phyloP scores from a whole-genome alignment of 192 early-diverging fungal species.

The Coemansia sp. region DNA sequence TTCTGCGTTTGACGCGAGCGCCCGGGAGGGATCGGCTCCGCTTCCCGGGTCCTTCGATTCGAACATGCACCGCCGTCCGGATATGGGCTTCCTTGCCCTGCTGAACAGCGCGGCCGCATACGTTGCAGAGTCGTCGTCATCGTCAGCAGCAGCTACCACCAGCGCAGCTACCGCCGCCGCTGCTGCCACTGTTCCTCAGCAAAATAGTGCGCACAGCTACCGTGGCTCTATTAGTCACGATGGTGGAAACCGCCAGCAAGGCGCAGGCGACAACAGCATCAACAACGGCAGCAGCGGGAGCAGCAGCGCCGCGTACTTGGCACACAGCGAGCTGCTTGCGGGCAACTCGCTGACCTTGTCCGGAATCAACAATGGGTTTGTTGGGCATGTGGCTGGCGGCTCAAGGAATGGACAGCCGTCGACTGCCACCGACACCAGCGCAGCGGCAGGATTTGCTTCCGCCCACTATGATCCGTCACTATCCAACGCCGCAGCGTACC shows the following conservation, averaged over 20 bases:
- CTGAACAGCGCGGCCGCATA: slow-evolving; percentile 49
- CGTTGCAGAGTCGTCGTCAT: slow-evolving; percentile 43
- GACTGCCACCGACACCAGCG: too few relatives aligned
- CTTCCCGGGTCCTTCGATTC: slow-evolving; percentile 21
- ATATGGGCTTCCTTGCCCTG: slow-evolving; percentile 49
- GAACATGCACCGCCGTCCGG: slow-evolving; percentile 24
- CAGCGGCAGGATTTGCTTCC: slow-evolving; percentile 1
- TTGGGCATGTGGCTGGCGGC: slow-evolving; percentile 4
- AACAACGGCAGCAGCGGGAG: too few relatives aligned
- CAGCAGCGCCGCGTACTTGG: slow-evolving; percentile 6
- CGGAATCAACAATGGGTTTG: slow-evolving; percentile 24
- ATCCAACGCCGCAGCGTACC: slow-evolving; percentile 34
- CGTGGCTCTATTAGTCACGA: background rate
- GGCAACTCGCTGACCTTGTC: slow-evolving; percentile 22
- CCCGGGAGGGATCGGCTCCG: slow-evolving; percentile 39
- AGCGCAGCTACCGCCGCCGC: background rate
- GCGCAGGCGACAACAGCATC: background rate
- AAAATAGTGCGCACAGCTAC: background rate
- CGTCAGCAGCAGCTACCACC: background rate
- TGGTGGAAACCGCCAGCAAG: slow-evolving; percentile 13
- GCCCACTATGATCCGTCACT: slow-evolving; percentile 29
- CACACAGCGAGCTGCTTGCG: slow-evolving; percentile 31
- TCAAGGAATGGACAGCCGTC: slow-evolving; percentile 9
- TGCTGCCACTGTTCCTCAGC: background rate
- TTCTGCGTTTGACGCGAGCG: slow-evolving; percentile 12